These are phyloP conservation scores for Fusarium sp. DNA, from an alignment of 2,329 filamentous ascomycete species.

Conservation along the genomic window DNA sequence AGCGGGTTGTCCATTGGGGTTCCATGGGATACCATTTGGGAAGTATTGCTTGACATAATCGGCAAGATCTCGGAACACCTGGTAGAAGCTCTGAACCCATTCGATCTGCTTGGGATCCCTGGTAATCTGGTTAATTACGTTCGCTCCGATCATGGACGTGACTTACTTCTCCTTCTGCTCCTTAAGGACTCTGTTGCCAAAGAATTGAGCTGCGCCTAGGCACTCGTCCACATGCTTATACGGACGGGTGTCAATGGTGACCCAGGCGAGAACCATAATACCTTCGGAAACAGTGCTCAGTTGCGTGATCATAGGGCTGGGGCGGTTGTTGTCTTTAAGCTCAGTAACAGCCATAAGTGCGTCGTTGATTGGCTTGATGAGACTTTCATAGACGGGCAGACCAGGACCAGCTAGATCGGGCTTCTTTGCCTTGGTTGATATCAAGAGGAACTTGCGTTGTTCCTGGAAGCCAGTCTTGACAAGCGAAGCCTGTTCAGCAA, in stretches of 20 bases:
- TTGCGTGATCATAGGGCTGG: slow-evolving; percentile 80
- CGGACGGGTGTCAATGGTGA: slow-evolving; percentile 84
- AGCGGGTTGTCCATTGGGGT: slow-evolving; percentile 78
- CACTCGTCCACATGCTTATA: slow-evolving; percentile 87
- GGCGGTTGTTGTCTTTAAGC: slow-evolving; percentile 84
- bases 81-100: slow-evolving; percentile 94
- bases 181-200: slow-evolving; percentile 92
- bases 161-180: slow-evolving; percentile 79
- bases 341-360: slow-evolving; percentile 82
- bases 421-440: slow-evolving; percentile 92
- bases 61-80: slow-evolving; percentile 84
- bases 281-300: slow-evolving; percentile 90
- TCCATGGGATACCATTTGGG: slow-evolving; percentile 85
- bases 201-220: slow-evolving; percentile 88
- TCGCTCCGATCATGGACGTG: neutral
- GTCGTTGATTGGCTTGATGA: slow-evolving; percentile 88
- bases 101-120: slow-evolving; percentile 85
- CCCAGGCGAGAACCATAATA: slow-evolving; percentile 90
- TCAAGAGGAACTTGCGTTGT: slow-evolving; percentile 87
- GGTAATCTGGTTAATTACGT: slow-evolving; percentile 2
- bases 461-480: slow-evolving; percentile 78
- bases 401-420: slow-evolving; percentile 74
- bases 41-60: slow-evolving; percentile 89
- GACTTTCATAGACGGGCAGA: slow-evolving; percentile 75
- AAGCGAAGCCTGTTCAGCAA: slow-evolving; percentile 77